Conservation (phyloP, 768 basidiomycete genomes). For the Psilocybe sp. region DNA sequence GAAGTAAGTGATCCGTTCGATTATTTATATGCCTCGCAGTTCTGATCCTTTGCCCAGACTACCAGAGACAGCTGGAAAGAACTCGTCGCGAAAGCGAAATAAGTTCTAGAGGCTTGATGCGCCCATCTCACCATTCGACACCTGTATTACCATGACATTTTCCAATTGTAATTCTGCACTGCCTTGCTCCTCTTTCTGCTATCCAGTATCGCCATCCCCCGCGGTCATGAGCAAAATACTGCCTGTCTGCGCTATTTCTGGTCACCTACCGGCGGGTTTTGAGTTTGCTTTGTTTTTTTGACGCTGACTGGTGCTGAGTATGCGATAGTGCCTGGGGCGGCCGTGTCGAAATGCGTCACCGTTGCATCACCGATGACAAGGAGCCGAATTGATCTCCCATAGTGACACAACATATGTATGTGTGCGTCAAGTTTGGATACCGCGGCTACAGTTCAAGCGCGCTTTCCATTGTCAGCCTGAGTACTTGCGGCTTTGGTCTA, state of each 20-base stretch:
- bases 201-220: too few species aligned
- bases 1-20: conserved; percentile 42
- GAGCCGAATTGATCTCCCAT: too few species aligned
- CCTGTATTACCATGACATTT: background rate
- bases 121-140: conserved; percentile 1
- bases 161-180: conserved; percentile 1
- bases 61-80: conserved; percentile 40
- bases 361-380: too few species aligned
- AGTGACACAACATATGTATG: too few species aligned
- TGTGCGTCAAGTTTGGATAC: too few species aligned
- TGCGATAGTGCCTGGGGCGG: too few species aligned
- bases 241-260: too few species aligned
- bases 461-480: background rate
- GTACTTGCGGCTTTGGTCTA: background rate
- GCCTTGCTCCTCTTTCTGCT: background rate
- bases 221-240: too few species aligned
- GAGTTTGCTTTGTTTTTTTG: too few species aligned
- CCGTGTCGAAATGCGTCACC: too few species aligned
- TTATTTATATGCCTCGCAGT: background rate
- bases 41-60: conserved; percentile 23
- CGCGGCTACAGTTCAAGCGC: background rate
- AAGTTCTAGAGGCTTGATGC: conserved; percentile 34
- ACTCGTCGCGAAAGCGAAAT: conserved; percentile 57
- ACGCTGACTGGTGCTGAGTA: too few species aligned
- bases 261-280: too few species aligned